Percentiles rank a stretch among this genome's conserved stretches.
Conservation (phyloP, 805 yeast genomes). For the Lipomyces starkeyi region DNA sequence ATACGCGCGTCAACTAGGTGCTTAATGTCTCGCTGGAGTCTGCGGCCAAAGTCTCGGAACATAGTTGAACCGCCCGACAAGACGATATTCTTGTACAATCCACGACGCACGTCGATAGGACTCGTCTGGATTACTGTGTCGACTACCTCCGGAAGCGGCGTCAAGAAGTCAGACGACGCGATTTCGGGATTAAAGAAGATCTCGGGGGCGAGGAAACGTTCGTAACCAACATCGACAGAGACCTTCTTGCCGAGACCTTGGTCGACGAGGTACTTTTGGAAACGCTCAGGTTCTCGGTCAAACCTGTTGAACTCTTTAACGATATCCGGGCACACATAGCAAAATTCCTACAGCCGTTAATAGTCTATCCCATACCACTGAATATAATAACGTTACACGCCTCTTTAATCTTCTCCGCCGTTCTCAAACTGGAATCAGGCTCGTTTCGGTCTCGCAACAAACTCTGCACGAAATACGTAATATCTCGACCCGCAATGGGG, state of each 20-base stretch:
- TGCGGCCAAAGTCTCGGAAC: constrained; percentile 98
- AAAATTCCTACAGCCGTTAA: constrained; percentile 59
- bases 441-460: constrained; percentile 97
- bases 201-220: constrained; percentile 98
- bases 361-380: neutral
- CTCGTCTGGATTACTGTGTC: constrained; percentile 93
- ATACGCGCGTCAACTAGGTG: constrained; percentile 87
- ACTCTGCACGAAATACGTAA: constrained; percentile 90
- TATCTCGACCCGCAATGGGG: constrained; percentile 98
- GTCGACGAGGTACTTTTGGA: constrained; percentile 91
- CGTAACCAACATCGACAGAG: constrained; percentile 93
- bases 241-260: constrained; percentile 67
- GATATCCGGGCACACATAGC: constrained; percentile 97
- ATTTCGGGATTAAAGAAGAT: constrained; percentile 98
- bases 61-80: constrained; percentile 97
- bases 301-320: constrained; percentile 94
- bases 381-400: constrained; percentile 9
- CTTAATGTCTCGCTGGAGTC: constrained; percentile 94
- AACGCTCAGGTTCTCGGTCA: constrained; percentile 91
- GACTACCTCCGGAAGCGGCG: constrained; percentile 95
- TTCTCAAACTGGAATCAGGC: constrained; percentile 86
- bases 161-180: constrained; percentile 90
- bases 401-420: constrained; percentile 97
- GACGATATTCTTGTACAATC: constrained; percentile 92
- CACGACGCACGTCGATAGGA: constrained; percentile 98